Base-by-base conservation (phyloP, 768 basidiomycete species). In the Tylopilus rubrobrunneus region DNA sequence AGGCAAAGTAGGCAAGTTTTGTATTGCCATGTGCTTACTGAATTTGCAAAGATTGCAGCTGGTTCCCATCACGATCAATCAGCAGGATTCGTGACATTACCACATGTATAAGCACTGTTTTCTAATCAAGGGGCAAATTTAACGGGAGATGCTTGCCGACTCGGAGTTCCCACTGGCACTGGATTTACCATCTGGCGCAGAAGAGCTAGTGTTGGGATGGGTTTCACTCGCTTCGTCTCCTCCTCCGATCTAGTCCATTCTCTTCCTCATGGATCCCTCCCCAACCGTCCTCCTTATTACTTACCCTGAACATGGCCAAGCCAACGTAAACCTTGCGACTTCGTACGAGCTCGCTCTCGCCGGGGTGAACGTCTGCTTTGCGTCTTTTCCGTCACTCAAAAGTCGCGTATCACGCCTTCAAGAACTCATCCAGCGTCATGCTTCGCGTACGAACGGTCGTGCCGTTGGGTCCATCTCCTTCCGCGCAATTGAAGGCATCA, bases 271-370 rank as follows among this genome's bases (percentile, higher is more conserved):
- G 57, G 48, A 21, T 19, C 31, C 51, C 23, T 42, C 37, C 21
- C 43, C 55, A 17, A 40, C 49, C 12, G 59, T 54, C 36, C 55
- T 61, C 33, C 14, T 61, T 6, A 51, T 47, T 15, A 61, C 51
- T 17, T 58, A 48, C 25, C 23, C 48, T 10, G 45, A 58, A 37
- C 31, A 50, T 12, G 45, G 52, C 7, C 51, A 50, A 44, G 51
- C 52, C 27, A 54, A 59, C 15, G 49, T 59, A 2, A 51, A 41
- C 11, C 52, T 59, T 14, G 56, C 60, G 17, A 57, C 46, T 7
- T 23, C 59, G 12, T 61, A 57, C 8, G 59, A 61, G 28, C 59
- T 61, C 6, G 60, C 48, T 7, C 45, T 61, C 11, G 45, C 48
- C 5, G 56, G 52, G 5, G 49, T 34, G 10, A 42, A 58, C 29